Evolutionary conservation across 495 filamentous ascomycete species (phyloP).

Genomic region (Pseudoneurospora amorphoporcata): DNA sequence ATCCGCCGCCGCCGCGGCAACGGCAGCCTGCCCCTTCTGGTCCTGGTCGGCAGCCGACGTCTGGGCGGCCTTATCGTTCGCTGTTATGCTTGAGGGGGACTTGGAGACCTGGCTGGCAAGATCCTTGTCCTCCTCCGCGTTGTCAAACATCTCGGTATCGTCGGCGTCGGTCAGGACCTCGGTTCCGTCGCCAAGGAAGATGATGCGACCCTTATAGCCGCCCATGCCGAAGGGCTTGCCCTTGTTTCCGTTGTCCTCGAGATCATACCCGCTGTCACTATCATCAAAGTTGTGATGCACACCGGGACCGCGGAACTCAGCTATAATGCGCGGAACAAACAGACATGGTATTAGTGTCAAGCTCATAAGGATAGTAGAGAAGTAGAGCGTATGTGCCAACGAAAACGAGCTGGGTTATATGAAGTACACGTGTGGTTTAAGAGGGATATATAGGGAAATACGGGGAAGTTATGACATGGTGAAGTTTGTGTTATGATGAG

Average conservation of each 20-base stretch:
- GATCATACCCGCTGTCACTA: slow-evolving; percentile 84
- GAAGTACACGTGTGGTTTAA: slow-evolving; percentile 7
- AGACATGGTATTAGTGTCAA: slow-evolving; percentile 19
- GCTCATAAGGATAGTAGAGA: neutral
- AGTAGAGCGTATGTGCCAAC: neutral
- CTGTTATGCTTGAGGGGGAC: slow-evolving; percentile 13
- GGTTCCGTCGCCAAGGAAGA: slow-evolving; percentile 87
- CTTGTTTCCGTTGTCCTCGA: slow-evolving; percentile 41
- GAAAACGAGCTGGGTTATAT: neutral
- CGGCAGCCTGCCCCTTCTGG: neutral
- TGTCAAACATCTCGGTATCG: slow-evolving; percentile 87
- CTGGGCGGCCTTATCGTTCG: neutral
- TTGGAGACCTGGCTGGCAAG: slow-evolving; percentile 44
- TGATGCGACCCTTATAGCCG: slow-evolving; percentile 68
- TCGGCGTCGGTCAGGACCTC: slow-evolving; percentile 77
- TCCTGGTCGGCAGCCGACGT: slow-evolving; percentile 1
- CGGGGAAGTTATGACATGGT: neutral
- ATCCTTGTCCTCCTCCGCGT: slow-evolving; percentile 76
- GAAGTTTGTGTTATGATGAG: neutral
- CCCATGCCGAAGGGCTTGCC: slow-evolving; percentile 43
- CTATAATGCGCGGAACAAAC: slow-evolving; percentile 34
- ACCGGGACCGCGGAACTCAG: slow-evolving; percentile 91
- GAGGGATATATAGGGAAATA: slow-evolving; percentile 2
- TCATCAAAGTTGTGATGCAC: slow-evolving; percentile 87
- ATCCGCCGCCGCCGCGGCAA: neutral